A percentile compares a stretch with the other conserved stretches of the same genome.
Evolutionary conservation across 23 red algal genomes (phyloP).

Genomic region (Chondrus crispus): DNA sequence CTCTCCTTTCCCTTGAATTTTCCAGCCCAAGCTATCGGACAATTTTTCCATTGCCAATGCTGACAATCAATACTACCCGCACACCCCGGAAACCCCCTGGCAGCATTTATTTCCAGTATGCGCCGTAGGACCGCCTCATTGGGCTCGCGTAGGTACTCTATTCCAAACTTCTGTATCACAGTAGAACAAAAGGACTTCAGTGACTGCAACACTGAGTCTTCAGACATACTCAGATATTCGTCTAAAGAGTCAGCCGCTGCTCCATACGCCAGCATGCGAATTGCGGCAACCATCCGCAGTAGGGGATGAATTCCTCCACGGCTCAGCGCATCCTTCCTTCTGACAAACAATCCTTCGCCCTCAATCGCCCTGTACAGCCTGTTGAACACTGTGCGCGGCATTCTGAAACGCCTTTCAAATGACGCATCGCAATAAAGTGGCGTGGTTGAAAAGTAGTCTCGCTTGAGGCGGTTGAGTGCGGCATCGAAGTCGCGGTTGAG

Average conservation of each 20-base stretch:
- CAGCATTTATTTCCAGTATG: background rate
- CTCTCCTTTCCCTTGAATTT: background rate
- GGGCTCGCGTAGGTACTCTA: slow-evolving; percentile 8
- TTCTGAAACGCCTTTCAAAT: slow-evolving; percentile 32
- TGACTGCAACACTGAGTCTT: background rate
- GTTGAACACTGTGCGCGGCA: background rate
- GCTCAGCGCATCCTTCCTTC: background rate
- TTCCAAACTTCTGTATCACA: background rate
- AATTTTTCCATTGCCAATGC: slow-evolving; percentile 19
- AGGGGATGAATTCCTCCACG: background rate
- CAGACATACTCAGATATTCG: background rate
- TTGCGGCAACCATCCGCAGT: background rate
- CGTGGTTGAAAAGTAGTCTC: background rate
- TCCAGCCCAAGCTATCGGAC: background rate
- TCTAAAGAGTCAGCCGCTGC: background rate
- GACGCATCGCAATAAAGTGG: background rate
- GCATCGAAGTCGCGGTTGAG: background rate
- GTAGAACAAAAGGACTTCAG: background rate
- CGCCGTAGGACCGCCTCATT: background rate
- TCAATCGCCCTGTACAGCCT: background rate
- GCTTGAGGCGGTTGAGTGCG: background rate
- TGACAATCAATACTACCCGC: background rate
- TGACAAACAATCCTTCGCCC: background rate
- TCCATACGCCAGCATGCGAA: slow-evolving; percentile 26
- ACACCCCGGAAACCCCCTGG: slow-evolving; percentile 9